Base-by-base conservation (phyloP, 2,329 filamentous ascomycete species). In the Diaporthe eres region DNA sequence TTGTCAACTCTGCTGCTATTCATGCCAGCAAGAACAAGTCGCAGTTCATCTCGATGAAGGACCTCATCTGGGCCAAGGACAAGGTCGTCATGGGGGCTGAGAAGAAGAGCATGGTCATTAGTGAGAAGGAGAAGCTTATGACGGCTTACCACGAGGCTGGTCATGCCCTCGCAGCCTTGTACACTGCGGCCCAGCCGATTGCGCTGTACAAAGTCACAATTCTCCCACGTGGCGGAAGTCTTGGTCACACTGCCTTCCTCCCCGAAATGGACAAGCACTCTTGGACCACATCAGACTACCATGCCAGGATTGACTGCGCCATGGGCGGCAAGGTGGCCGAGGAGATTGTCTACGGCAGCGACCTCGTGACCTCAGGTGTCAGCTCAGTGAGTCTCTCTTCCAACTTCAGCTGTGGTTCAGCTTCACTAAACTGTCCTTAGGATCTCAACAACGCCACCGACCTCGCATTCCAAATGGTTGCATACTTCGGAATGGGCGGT, bases 81-180 rank as follows among this genome's bases (percentile, higher is more conserved):
- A 97, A 97, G 86, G 94, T 99, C 72, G 93, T 98, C 84, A 98
- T 99, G 95, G 97, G 97, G 51, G 94, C 96, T 3, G 97, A 99
- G 86, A 92, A 93, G 82, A 94, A 93, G 83, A 98, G 93, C 79
- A 95, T 96, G 85, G 91, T 98, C 74, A 96, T 99, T 74, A 94
- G 94, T 58, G 92, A 96, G 78, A 95, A 98, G 86, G 97, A 99
- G 86, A 98, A 98, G 91, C 94, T 91, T 83, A 97, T 95, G 19
- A 97, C 98, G 58, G 97, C 97, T 7, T 99, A 99, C 85, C 97
- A 99, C 86, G 97, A 99, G 86, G 97, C 96, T 74, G 97, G 97
- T 3, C 97, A 99, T 84, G 95, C 97, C 12, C 90, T 99, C 22
- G 95, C 98, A 76, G 93, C 94, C 74, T 92, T 98, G 81, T 95